Percentiles rank a stretch among this genome's conserved stretches.
Conservation (phyloP, 768 basidiomycete species). For the Trametes cubensis region DNA sequence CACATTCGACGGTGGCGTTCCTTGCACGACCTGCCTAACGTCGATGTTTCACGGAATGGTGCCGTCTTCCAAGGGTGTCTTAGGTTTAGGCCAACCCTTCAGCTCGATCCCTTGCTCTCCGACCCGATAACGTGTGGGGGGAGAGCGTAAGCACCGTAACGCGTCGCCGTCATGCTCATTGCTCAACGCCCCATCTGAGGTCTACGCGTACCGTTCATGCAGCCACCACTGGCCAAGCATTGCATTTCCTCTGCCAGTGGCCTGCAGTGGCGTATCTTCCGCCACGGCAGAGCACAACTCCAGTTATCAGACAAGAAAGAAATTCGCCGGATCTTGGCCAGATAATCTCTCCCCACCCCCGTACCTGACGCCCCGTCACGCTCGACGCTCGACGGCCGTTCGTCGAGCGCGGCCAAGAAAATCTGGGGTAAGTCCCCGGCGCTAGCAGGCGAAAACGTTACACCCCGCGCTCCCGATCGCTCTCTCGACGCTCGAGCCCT, state of each 20-base stretch:
- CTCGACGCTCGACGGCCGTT: no score
- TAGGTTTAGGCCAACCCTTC: no score
- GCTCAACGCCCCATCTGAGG: no score
- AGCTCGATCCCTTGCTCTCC: no score
- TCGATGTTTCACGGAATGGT: no score
- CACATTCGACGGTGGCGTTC: neutral
- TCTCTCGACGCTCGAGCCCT: neutral
- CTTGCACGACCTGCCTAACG: neutral
- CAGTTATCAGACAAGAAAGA: neutral
- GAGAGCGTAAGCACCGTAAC: no score
- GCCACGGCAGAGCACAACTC: no score
- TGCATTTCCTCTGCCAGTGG: neutral
- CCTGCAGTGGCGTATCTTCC: no score
- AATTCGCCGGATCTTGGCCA: neutral
- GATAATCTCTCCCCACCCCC: neutral
- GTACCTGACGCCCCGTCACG: constrained; percentile 7
- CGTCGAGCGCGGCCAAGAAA: constrained; percentile 1
- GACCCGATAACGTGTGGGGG: no score
- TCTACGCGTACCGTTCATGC: no score
- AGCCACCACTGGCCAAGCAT: neutral
- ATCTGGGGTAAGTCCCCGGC: constrained; percentile 17
- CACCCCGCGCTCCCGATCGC: constrained; percentile 10
- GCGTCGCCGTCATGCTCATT: no score
- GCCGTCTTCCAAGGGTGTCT: no score
- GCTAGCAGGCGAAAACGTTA: constrained; percentile 6